phyloP scores from a whole-genome alignment of 371 early-diverging fungal species.

The Syncephalastrum contaminatum region DNA sequence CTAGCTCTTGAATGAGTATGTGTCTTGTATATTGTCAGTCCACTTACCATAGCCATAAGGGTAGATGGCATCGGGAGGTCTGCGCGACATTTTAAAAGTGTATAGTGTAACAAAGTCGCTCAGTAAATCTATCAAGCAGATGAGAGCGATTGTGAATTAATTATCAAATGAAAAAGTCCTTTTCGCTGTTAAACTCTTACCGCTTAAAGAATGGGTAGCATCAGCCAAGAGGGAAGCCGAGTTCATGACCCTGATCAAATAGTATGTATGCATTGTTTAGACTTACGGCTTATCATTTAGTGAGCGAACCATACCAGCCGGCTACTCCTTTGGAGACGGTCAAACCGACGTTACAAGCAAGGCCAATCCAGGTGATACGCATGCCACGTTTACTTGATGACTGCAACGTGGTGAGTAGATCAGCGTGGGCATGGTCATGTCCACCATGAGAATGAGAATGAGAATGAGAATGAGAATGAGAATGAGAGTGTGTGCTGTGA shows the following conservation, averaged over 20 bases:
- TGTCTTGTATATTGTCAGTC: background rate
- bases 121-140: conserved; percentile 47
- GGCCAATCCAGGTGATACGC: conserved; percentile 64
- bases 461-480: too few species aligned
- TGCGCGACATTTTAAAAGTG: conserved; percentile 67
- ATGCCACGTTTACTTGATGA: conserved; percentile 39
- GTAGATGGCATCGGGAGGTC: conserved; percentile 55
- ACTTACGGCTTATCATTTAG: too few species aligned
- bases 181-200: conserved; percentile 21
- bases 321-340: conserved; percentile 67
- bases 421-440: too few species aligned
- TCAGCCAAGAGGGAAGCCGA: conserved; percentile 73
- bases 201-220: conserved; percentile 66
- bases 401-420: too few species aligned
- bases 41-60: conserved; percentile 67
- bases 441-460: too few species aligned
- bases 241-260: conserved; percentile 39
- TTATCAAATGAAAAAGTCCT: background rate
- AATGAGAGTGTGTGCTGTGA: too few species aligned
- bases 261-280: too few species aligned
- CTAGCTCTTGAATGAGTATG: conserved; percentile 20
- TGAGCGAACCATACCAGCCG: conserved; percentile 46
- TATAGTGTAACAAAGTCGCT: conserved; percentile 71
- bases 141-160: background rate
- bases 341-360: conserved; percentile 62